phyloP scores from a whole-genome alignment of 345 rosid genomes.

The Euphorbia tirucalli region DNA sequence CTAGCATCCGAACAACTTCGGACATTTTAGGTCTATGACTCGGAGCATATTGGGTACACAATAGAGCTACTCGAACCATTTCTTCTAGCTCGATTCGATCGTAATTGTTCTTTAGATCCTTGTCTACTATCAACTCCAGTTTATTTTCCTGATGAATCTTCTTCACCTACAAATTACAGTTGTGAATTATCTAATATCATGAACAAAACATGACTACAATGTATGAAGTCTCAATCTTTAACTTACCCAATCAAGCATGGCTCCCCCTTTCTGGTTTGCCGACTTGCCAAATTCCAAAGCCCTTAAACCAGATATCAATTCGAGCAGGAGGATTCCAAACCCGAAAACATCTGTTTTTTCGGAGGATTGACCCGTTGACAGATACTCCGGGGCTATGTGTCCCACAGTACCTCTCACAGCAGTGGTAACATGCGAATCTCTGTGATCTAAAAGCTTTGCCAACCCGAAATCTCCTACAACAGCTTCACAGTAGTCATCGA shows the following conservation, averaged over 20 bases:
- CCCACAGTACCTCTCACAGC: slow-evolving; percentile 97
- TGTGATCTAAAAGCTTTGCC: slow-evolving; percentile 88
- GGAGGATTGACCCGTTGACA: slow-evolving; percentile 90
- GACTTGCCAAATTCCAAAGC: slow-evolving; percentile 86
- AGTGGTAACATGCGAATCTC: slow-evolving; percentile 85
- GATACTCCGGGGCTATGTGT: slow-evolving; percentile 93
- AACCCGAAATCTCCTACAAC: slow-evolving; percentile 96
- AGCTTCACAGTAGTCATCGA: slow-evolving; percentile 75
- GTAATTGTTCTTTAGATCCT: slow-evolving; percentile 67
- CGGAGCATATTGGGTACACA: slow-evolving; percentile 82
- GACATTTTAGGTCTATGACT: slow-evolving; percentile 89
- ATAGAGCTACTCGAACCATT: slow-evolving; percentile 80
- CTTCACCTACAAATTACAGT: slow-evolving; percentile 54
- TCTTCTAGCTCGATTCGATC: slow-evolving; percentile 78
- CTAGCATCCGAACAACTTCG: slow-evolving; percentile 90
- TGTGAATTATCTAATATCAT: not conserved
- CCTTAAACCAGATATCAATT: slow-evolving; percentile 72
- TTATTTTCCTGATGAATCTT: slow-evolving; percentile 87
- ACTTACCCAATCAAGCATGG: slow-evolving; percentile 88
- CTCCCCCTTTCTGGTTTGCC: slow-evolving; percentile 86
- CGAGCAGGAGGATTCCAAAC: slow-evolving; percentile 85
- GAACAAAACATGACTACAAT: not conserved
- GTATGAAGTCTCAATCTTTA: slow-evolving; percentile 5
- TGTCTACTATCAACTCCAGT: slow-evolving; percentile 79
- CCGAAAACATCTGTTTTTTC: slow-evolving; percentile 98